Base-by-base conservation (phyloP, 163 green algal species). In the Scenedesmus sp. region DNA sequence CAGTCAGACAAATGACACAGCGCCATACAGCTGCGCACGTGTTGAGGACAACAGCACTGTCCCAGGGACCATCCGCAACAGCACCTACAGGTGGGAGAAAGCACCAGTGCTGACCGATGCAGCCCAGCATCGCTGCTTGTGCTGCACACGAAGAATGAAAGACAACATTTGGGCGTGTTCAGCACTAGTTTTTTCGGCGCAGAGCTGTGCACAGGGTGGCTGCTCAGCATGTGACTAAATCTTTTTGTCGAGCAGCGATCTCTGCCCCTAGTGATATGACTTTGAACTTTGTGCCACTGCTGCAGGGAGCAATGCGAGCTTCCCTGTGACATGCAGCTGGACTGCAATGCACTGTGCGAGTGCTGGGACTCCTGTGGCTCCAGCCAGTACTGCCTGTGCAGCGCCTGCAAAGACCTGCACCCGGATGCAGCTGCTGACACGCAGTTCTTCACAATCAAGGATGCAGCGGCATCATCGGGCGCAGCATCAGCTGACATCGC, bases 331-430 rank as follows among this genome's bases (percentile, higher is more conserved):
- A 66, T 82, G 73, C 91, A 94, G 62, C 52, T 94, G n/a, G 94
- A 96, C 88, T 95, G 94, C 89, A 92, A 83, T 46, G 77, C 92
- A 2, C 70, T 97, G 12, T 97, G 95, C 79, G 91, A 95, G 54
- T 97, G 95, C 91, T 92, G 64, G 59, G 92, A 67, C 83, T 87
- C 79, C 55, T 95, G 93, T 84, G 54, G 18, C 7, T 54, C 8
- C 66, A 77, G 86, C 67, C 85, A 56, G 57, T 66, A 82, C 87
- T 96, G 94, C 82, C 54, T 76, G 52, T 96, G 94, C 79, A 9
- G 67, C 20, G 93, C 93, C 8, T 96, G 94, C 88, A 77, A 77
- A 18, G 79, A 84, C 6, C 26, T 91, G 76, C 89, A 59, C 8
- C 13, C 82, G 7, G 94, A 94, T 64, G 90, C 93, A 67, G 87